Evolutionary conservation across 75 land plant genomes (phyloP).

Genomic region (Chamaecyparis obtusa): DNA sequence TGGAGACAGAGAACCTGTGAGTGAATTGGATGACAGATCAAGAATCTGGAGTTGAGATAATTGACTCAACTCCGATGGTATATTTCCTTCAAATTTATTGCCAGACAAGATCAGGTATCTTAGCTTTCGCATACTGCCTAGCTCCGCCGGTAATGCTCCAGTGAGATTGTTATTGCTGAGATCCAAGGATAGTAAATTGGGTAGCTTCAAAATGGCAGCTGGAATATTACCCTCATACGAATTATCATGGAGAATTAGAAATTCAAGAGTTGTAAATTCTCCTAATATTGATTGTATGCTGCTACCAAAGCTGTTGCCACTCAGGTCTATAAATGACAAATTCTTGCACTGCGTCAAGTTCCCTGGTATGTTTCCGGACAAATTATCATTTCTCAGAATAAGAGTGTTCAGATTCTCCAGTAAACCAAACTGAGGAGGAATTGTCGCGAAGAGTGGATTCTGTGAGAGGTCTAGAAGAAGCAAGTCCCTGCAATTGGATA

Average conservation of each 20-base stretch:
- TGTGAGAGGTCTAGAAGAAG: slow-evolving; percentile 37
- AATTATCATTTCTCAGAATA: slow-evolving; percentile 38
- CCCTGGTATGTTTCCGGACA: slow-evolving; percentile 44
- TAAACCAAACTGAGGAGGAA: slow-evolving; percentile 51
- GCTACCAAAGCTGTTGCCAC: slow-evolving; percentile 55
- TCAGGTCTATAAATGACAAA: slow-evolving; percentile 58
- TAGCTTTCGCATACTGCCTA: slow-evolving; percentile 32
- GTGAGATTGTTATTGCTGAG: slow-evolving; percentile 63
- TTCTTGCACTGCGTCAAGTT: slow-evolving; percentile 37
- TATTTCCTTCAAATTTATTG: slow-evolving; percentile 45
- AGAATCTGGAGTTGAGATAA: slow-evolving; percentile 42
- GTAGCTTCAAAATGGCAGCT: slow-evolving; percentile 36
- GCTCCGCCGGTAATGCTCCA: slow-evolving; percentile 40
- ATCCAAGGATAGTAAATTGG: slow-evolving; percentile 35
- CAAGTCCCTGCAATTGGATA: slow-evolving; percentile 37
- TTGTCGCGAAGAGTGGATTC: slow-evolving; percentile 43
- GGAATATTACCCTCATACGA: slow-evolving; percentile 43
- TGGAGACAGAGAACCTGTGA: slow-evolving; percentile 55
- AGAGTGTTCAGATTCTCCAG: slow-evolving; percentile 38
- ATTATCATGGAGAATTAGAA: slow-evolving; percentile 51
- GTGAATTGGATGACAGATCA: slow-evolving; percentile 66
- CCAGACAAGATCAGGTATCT: slow-evolving; percentile 35
- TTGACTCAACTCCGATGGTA: slow-evolving; percentile 53
- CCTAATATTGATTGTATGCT: slow-evolving; percentile 51
- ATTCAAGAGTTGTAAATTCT: slow-evolving; percentile 30